These are phyloP conservation scores for Trifolium repens DNA, from an alignment of 306 rosid species.

Conservation along the genomic window DNA sequence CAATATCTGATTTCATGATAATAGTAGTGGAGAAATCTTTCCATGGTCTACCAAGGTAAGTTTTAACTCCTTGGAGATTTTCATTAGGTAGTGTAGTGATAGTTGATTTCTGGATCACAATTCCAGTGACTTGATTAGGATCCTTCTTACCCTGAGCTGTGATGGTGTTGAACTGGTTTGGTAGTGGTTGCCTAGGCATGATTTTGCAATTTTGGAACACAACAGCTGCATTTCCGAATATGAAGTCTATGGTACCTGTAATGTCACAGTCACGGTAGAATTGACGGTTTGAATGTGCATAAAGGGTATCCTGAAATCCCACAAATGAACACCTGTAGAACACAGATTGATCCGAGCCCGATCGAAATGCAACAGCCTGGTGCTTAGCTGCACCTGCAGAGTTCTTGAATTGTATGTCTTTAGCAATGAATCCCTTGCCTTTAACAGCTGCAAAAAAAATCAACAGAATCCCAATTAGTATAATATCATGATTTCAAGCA, in stretches of 20 bases:
- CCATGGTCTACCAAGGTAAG: slow-evolving; percentile 96
- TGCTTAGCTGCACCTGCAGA: slow-evolving; percentile 81
- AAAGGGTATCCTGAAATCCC: slow-evolving; percentile 86
- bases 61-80: slow-evolving; percentile 53
- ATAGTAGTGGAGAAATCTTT: slow-evolving; percentile 78
- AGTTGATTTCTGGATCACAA: slow-evolving; percentile 69
- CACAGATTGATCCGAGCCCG: slow-evolving; percentile 81
- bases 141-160: slow-evolving; percentile 95
- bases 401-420: slow-evolving; percentile 73
- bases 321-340: slow-evolving; percentile 69
- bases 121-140: slow-evolving; percentile 78
- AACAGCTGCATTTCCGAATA: slow-evolving; percentile 85
- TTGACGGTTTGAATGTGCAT: slow-evolving; percentile 89
- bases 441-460: slow-evolving; percentile 60
- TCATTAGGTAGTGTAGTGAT: slow-evolving; percentile 46
- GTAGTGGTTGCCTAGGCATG: slow-evolving; percentile 71
- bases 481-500: background rate
- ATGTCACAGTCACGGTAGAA: slow-evolving; percentile 87
- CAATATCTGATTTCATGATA: slow-evolving; percentile 67
- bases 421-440: slow-evolving; percentile 90
- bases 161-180: slow-evolving; percentile 87
- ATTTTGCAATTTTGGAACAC: slow-evolving; percentile 79
- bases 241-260: slow-evolving; percentile 87
- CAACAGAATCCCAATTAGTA: slow-evolving; percentile 30
- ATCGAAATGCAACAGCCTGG: slow-evolving; percentile 89